Evolutionary conservation across 371 early-diverging fungal genomes (phyloP), one percentile per base, ranked within the genome.

Genomic region (Parasitella parasitica): DNA sequence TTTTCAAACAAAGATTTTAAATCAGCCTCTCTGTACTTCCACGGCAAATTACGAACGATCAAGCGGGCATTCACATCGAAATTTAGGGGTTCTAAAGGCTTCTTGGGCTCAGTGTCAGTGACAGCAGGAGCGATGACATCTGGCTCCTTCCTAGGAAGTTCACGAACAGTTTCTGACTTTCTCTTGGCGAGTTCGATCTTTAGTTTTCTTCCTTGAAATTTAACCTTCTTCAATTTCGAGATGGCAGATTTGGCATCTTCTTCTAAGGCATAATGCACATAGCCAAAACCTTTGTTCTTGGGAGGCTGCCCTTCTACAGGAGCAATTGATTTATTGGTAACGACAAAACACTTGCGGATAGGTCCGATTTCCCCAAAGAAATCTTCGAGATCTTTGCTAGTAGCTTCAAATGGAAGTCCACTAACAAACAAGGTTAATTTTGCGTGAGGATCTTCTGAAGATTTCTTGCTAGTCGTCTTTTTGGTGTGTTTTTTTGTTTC

Each of bases 301-400:
- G 60, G 60, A 24, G 61, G 63, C 59, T 43, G 65, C 56, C 43
- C 63, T 55, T 77, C 74, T n/a, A 74, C 48, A 28, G 36, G 54
- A 9, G 34, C n/a, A 15, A 67, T 67, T 6, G 34, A 35, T 18
- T 64, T 69, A 59, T 86, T 77, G 41, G 78, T 68, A 0, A 96
- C 96, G 26, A 96, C 93, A 75, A 96, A 97, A 70, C 94, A 94
- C 20, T 89, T 89, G 41, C 94, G 80, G 30, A 96, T 73, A 11
- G 98, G 97, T 4, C 97, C 98, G 35, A 95, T 71, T 12, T 92
- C 92, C 43, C 88, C 82, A 74, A 97, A 97, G 73, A 94, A 95
- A 20, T 77, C 86, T 71, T 94, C 93, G 15, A 97, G 84, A 63
- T 96, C 89, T 30, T 73, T 80, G 61, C 84, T 85, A 9, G 92